phyloP scores from a whole-genome alignment of 306 rosid genomes.

The Fagus crenata region DNA sequence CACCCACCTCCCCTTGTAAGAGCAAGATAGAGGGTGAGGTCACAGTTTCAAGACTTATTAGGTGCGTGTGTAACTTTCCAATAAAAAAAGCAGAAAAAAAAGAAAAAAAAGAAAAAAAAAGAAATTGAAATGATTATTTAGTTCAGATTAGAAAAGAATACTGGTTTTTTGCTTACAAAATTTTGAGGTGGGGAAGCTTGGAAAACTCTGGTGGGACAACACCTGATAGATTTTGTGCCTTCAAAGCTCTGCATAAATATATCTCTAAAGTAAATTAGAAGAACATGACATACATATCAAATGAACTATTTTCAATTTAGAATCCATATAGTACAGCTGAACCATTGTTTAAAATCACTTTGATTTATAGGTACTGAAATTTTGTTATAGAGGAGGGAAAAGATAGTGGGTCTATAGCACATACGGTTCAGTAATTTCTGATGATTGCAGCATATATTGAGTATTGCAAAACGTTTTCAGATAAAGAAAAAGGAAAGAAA shows the following conservation, averaged over 20 bases:
- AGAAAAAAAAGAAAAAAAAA: no score
- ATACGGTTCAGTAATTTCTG: neutral
- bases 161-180: conserved; percentile 51
- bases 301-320: neutral
- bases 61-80: no score
- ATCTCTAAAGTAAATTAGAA: conserved; percentile 9
- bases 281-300: neutral
- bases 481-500: neutral
- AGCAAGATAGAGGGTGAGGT: no score
- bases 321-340: neutral
- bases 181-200: conserved; percentile 61
- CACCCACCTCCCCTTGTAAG: no score
- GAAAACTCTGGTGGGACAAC: conserved; percentile 76
- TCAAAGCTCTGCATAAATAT: conserved; percentile 55
- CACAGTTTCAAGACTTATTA: no score
- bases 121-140: neutral
- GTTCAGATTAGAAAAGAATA: conserved; percentile 19
- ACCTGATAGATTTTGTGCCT: conserved; percentile 77
- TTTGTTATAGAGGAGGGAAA: neutral
- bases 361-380: neutral
- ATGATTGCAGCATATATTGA: neutral
- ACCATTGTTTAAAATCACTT: neutral
- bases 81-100: neutral
- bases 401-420: neutral
- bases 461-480: neutral